phyloP scores from a whole-genome alignment of 768 basidiomycete genomes.

The Mycena chlorophos region DNA sequence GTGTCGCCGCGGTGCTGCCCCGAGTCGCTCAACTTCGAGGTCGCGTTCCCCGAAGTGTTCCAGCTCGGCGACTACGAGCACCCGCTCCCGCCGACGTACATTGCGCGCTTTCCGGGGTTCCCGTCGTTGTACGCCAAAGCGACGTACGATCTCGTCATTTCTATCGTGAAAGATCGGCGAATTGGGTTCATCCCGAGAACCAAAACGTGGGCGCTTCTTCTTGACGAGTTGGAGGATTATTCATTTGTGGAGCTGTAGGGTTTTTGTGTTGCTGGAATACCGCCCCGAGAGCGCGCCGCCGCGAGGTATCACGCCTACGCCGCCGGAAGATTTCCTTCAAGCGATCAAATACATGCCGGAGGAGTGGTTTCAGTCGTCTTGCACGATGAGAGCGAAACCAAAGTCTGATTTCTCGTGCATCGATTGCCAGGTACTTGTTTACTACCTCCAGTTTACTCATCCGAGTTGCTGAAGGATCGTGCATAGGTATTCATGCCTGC shows the following conservation, averaged over 20 bases:
- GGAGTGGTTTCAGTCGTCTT: slow-evolving; percentile 2
- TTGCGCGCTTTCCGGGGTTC: slow-evolving; percentile 11
- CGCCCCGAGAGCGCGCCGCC: background rate
- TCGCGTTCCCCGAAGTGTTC: slow-evolving; percentile 10
- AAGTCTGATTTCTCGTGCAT: background rate
- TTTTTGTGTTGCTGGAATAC: background rate
- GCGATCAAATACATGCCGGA: background rate
- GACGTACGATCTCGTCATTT: slow-evolving; percentile 11
- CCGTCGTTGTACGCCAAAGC: slow-evolving; percentile 14
- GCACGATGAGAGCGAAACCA: background rate
- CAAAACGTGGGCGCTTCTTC: slow-evolving; percentile 7
- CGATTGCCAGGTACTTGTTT: background rate
- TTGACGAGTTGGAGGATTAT: background rate
- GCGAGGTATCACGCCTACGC: background rate
- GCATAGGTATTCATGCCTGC: slow-evolving; percentile 14
- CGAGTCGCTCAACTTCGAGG: slow-evolving; percentile 8
- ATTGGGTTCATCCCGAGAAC: slow-evolving; percentile 15
- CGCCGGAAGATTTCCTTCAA: background rate
- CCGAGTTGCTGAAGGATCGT: background rate
- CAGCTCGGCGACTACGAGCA: slow-evolving; percentile 1
- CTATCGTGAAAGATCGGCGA: slow-evolving; percentile 9
- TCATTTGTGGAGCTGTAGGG: background rate
- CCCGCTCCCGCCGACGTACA: slow-evolving; percentile 17
- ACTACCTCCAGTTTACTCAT: background rate
- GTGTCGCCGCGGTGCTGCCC: slow-evolving; percentile 4